Conservation (phyloP, 2,329 filamentous ascomycete species). For the Cladophialophora carrionii region DNA sequence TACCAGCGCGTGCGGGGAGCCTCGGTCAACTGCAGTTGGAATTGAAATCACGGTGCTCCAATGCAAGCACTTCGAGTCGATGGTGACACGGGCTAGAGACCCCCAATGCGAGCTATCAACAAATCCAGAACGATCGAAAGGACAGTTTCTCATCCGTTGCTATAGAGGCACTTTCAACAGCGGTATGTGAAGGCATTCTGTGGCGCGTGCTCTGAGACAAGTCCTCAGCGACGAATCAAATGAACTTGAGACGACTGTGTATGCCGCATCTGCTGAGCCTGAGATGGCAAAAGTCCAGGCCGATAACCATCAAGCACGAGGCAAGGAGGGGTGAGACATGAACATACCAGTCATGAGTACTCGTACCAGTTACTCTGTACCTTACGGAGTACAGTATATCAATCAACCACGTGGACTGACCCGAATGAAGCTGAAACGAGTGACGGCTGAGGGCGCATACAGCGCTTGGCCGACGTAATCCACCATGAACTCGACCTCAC, state of each 20-base stretch:
- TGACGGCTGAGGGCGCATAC: neutral
- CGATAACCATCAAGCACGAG: neutral
- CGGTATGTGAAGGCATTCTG: neutral
- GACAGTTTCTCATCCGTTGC: neutral
- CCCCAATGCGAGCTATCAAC: neutral
- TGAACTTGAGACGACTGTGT: neutral
- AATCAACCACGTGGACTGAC: neutral
- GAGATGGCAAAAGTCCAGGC: neutral
- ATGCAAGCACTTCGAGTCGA: neutral
- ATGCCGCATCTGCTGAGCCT: neutral
- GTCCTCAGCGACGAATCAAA: too few species aligned
- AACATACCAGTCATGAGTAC: neutral
- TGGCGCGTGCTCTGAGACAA: neutral
- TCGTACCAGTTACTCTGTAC: neutral
- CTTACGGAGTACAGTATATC: too few species aligned
- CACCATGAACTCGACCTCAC: neutral
- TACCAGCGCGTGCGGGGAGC: neutral
- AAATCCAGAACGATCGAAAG: neutral
- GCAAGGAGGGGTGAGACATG: constrained; percentile 15
- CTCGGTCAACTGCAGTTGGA: neutral
- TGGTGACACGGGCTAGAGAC: neutral
- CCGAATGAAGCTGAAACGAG: neutral
- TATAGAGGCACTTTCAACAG: neutral
- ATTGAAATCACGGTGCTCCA: neutral
- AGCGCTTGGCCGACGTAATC: constrained; percentile 14